Evolutionary conservation across 257 asterid genomes (phyloP), one percentile per base, ranked within the genome.

Genomic region (Solanum tarapatanum): DNA sequence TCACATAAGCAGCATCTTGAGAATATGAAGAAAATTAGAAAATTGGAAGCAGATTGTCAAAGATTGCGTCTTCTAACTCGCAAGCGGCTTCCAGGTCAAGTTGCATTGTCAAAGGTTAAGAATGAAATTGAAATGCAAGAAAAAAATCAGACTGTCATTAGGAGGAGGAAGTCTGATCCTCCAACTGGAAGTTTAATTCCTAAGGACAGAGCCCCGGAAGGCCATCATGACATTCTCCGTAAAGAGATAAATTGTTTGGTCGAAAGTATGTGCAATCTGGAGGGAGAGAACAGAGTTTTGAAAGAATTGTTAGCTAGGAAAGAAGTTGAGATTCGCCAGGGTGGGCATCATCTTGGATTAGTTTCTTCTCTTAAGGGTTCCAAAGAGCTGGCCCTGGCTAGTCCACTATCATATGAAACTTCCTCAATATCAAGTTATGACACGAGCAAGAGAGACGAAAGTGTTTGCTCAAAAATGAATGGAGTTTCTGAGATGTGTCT

Each of bases 401-500:
- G 79, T 88, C 28, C 88, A 66, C 75, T 73, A n/a, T 62, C 87
- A n/a, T 87, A 88, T 80, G 91, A 88, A 64, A 37, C 87, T 60
- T 90, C 91, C 70, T 77, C 88, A 5, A 14, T 62, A 30, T 91
- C 91, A 10, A 87, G 90, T 75, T 82, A 51, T 26, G 89, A 88
- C 41, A 8, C 35, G 6, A 37, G 17, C 89, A 90, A 92, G 70
- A 87, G 90, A 48, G 43, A 39, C 11, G 92, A 88, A 33, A 83
- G 86, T 23, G 74, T 82, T 69, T 85, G 91, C 73, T 92, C 94
- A 89, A 90, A 89, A 84, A 89, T 58, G 92, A 86, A 92, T 83
- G 98, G 93, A 84, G 94, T 92, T 88, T 90, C 94, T 10, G 97
- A 97, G 66, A 95, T 95, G 96, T 92, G 95, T 79, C 93, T 97